Conservation (phyloP, 352 stramenopile genomes). For the Plasmopara halstedii region DNA sequence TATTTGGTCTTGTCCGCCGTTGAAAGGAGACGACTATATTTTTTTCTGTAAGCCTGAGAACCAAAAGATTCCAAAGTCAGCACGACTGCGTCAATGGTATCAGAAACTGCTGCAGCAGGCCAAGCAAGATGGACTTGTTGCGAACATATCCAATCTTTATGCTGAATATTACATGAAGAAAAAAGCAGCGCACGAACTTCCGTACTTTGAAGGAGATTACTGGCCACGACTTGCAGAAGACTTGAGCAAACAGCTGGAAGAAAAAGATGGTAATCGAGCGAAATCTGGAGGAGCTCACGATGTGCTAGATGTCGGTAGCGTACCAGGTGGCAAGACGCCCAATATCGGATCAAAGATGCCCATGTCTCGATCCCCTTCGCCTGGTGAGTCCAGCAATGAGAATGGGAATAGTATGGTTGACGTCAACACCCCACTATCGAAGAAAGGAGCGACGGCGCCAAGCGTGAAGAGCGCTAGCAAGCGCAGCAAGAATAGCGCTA, state of each 20-base stretch:
- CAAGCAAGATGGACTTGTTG: conserved; percentile 73
- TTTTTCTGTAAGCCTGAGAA: conserved; percentile 89
- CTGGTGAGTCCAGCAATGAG: conserved; percentile 38
- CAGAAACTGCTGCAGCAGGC: conserved; percentile 74
- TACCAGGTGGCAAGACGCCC: conserved; percentile 1
- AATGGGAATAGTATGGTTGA: conserved; percentile 4
- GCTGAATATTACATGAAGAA: conserved; percentile 86
- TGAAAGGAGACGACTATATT: conserved; percentile 87
- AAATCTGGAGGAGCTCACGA: conserved; percentile 17
- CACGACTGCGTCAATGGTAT: conserved; percentile 81
- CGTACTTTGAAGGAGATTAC: conserved; percentile 99
- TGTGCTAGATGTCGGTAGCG: neutral
- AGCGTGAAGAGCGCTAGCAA: conserved; percentile 68
- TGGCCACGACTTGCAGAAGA: conserved; percentile 97
- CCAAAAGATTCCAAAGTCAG: conserved; percentile 86
- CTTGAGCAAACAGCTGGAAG: conserved; percentile 97
- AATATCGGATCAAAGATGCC: conserved; percentile 33
- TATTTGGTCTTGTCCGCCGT: conserved; percentile 86
- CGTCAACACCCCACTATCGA: conserved; percentile 7
- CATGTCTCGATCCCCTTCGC: conserved; percentile 39
- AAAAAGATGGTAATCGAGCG: conserved; percentile 63
- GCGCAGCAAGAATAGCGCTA: conserved; percentile 27
- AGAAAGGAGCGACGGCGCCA: conserved; percentile 22
- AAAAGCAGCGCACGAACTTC: conserved; percentile 84
- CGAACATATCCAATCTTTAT: conserved; percentile 80